Evolutionary conservation across 352 stramenopile genomes (phyloP).

Genomic region (Phytopythium helicoides): DNA sequence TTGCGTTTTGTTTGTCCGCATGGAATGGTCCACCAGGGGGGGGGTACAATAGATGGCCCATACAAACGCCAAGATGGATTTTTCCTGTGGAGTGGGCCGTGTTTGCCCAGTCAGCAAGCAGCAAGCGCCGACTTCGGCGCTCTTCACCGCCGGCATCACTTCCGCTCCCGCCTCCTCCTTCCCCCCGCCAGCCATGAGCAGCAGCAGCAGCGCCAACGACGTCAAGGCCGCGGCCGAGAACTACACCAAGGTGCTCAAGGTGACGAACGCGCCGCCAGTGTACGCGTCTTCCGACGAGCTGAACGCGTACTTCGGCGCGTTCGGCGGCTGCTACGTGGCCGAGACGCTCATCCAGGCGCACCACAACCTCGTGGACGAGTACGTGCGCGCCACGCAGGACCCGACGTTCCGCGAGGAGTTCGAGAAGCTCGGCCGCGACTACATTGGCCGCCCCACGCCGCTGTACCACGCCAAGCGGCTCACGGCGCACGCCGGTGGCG

Average conservation of each 20-base stretch:
- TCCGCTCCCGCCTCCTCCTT: not conserved
- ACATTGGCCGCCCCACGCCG: conserved; percentile 93
- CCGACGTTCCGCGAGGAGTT: conserved; percentile 94
- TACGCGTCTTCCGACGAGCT: conserved; percentile 62
- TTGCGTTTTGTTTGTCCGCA: too few relatives aligned
- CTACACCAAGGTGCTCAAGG: conserved; percentile 22
- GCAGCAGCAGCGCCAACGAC: conserved; percentile 16
- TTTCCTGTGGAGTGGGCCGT: too few relatives aligned
- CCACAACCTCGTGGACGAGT: conserved; percentile 93
- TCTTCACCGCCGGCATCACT: not conserved
- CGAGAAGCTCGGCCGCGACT: conserved; percentile 94
- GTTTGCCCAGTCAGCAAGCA: not conserved
- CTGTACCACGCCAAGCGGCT: conserved; percentile 96
- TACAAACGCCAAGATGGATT: too few relatives aligned
- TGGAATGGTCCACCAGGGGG: too few relatives aligned
- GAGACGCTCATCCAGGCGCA: conserved; percentile 97
- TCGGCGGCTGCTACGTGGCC: conserved; percentile 97
- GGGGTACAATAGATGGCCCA: too few relatives aligned
- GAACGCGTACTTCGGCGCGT: conserved; percentile 90
- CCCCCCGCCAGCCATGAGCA: too few relatives aligned
- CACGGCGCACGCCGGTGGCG: conserved; percentile 90
- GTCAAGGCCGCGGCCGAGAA: conserved; percentile 28
- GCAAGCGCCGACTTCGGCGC: too few relatives aligned
- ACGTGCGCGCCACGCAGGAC: conserved; percentile 94
- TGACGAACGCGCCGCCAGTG: conserved; percentile 75